These are phyloP conservation scores for Macadamia tetraphylla DNA, from an alignment of 164 flowering plant species.

Conservation along the genomic window DNA sequence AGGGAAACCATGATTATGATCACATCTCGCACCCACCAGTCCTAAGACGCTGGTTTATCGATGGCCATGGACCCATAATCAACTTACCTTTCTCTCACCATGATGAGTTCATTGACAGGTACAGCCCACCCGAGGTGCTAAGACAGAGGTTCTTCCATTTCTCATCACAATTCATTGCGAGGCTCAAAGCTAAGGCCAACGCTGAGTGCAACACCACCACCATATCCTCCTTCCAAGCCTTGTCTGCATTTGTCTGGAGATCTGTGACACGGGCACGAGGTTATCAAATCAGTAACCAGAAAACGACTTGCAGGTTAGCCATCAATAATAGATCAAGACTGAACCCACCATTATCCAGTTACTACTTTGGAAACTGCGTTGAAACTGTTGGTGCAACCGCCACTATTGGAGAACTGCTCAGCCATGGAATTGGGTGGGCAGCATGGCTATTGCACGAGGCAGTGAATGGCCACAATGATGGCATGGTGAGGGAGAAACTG, in stretches of 20 bases:
- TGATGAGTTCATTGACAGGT: too few species aligned
- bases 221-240: conserved; percentile 35
- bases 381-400: not conserved
- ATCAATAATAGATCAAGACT: conserved; percentile 22
- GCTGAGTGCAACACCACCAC: not conserved
- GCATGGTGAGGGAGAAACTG: not conserved
- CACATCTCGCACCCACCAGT: too few species aligned
- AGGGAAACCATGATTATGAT: too few species aligned
- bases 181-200: too few species aligned
- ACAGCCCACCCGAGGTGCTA: too few species aligned
- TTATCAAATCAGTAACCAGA: not conserved
- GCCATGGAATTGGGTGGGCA: conserved; percentile 17
- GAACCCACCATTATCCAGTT: conserved; percentile 23
- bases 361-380: conserved; percentile 36
- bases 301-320: not conserved
- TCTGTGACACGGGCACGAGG: conserved; percentile 13
- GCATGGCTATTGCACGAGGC: conserved; percentile 27
- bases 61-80: too few species aligned
- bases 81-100: too few species aligned
- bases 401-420: conserved; percentile 23
- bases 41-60: too few species aligned
- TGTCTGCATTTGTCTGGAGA: conserved; percentile 36
- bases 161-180: too few species aligned
- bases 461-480: conserved; percentile 10
- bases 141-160: too few species aligned